Evolutionary conservation across 2,329 filamentous ascomycete genomes (phyloP).

Genomic region (Macrophomina pseudophaseolina): DNA sequence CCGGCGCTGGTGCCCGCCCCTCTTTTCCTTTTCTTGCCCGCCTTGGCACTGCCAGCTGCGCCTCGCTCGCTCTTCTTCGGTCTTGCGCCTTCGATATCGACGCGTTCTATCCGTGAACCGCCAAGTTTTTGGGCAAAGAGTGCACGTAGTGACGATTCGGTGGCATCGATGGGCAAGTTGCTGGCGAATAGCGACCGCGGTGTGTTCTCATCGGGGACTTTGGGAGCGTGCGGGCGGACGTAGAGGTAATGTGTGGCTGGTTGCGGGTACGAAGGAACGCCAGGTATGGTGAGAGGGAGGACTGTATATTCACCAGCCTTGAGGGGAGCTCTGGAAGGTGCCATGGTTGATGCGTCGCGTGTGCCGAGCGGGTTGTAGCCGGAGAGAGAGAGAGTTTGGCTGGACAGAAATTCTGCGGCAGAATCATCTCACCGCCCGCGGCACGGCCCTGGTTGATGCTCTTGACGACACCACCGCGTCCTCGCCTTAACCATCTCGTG

Average conservation of each 20-base stretch:
- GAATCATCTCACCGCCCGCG: conserved; percentile 3
- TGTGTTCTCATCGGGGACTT: conserved; percentile 69
- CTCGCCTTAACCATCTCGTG: background rate
- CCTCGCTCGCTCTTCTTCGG: conserved; percentile 43
- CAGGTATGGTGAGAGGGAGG: conserved; percentile 70
- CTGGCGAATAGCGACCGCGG: conserved; percentile 83
- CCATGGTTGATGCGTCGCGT: conserved; percentile 2
- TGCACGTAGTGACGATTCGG: conserved; percentile 74
- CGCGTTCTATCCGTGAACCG: conserved; percentile 76
- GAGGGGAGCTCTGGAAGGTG: conserved; percentile 31
- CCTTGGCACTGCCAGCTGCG: conserved; percentile 34
- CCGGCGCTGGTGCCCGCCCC: conserved; percentile 44
- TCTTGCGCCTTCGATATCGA: conserved; percentile 72
- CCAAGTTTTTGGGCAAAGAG: conserved; percentile 78
- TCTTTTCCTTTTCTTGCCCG: conserved; percentile 63
- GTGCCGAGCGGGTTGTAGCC: background rate
- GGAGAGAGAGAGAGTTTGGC: background rate
- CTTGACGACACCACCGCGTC: background rate
- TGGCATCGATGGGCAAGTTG: conserved; percentile 85
- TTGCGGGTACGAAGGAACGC: conserved; percentile 64
- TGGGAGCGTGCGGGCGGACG: conserved; percentile 78
- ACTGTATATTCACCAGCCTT: conserved; percentile 67
- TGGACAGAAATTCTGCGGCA: conserved; percentile 22
- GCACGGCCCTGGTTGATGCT: background rate
- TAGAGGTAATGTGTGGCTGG: conserved; percentile 81